phyloP scores from a whole-genome alignment of 768 basidiomycete species.

The Tricholoma furcatifolium region DNA sequence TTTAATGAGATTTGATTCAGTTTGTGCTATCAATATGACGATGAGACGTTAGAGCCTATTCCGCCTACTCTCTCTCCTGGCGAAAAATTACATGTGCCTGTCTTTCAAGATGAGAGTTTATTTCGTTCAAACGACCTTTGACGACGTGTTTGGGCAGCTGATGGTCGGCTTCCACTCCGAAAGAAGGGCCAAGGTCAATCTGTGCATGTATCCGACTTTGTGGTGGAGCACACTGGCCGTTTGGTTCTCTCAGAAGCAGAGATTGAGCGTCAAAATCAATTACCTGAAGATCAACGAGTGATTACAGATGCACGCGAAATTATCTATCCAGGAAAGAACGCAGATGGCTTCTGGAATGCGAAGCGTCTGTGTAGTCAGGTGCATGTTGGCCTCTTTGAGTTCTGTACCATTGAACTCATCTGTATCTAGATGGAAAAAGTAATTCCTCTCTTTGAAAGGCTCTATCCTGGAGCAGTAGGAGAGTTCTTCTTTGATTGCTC shows the following conservation, averaged over 20 bases:
- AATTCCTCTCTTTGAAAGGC: not conserved
- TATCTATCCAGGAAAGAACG: not conserved
- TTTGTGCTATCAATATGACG: not conserved
- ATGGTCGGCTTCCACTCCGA: not conserved
- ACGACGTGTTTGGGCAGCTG: not conserved
- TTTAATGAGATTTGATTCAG: too few species aligned
- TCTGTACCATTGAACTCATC: not conserved
- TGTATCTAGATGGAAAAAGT: not conserved
- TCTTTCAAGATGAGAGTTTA: not conserved
- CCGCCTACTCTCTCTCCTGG: not conserved
- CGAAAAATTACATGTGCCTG: not conserved
- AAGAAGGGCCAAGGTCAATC: not conserved
- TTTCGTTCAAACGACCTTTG: not conserved
- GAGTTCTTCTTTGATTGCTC: not conserved
- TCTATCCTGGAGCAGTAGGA: not conserved
- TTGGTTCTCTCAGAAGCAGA: not conserved
- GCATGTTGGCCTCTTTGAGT: too few species aligned
- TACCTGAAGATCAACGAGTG: not conserved
- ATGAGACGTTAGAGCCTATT: not conserved
- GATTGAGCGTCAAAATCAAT: not conserved
- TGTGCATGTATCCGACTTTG: not conserved
- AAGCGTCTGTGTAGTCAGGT: not conserved
- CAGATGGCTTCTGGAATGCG: not conserved
- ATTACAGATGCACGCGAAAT: not conserved
- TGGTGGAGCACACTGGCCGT: not conserved